Conservation (phyloP, 2,329 filamentous ascomycete species). For the Verticillium dahliae region DNA sequence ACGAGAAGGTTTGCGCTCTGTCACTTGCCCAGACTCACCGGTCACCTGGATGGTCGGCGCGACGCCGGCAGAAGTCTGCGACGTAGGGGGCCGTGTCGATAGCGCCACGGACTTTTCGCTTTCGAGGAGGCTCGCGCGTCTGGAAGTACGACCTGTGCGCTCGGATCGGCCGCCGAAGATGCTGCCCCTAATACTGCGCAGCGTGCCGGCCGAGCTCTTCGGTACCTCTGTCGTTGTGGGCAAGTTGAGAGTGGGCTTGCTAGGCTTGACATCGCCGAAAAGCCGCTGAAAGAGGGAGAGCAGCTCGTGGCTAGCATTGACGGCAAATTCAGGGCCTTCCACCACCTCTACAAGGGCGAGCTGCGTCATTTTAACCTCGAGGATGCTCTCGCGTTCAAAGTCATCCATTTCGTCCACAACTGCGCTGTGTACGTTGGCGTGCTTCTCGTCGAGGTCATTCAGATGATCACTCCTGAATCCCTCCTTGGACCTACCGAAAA, state of each 20-base stretch:
- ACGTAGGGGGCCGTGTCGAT: slow-evolving; percentile 27
- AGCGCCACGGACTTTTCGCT: slow-evolving; percentile 27
- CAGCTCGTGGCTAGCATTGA: slow-evolving; percentile 83
- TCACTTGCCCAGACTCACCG: slow-evolving; percentile 47
- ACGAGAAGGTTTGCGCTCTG: slow-evolving; percentile 25
- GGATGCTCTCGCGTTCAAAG: slow-evolving; percentile 75
- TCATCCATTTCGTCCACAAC: slow-evolving; percentile 75
- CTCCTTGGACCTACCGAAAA: slow-evolving; percentile 59
- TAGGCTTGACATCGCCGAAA: slow-evolving; percentile 51
- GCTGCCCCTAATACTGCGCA: slow-evolving; percentile 64
- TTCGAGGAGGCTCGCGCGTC: slow-evolving; percentile 25
- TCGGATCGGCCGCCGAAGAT: slow-evolving; percentile 61
- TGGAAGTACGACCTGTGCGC: slow-evolving; percentile 12
- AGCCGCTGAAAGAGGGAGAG: slow-evolving; percentile 74
- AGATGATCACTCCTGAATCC: slow-evolving; percentile 61
- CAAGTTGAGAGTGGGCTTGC: slow-evolving; percentile 4
- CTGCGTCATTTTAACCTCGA: slow-evolving; percentile 97
- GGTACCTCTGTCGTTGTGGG: slow-evolving; percentile 48
- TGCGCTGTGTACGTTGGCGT: slow-evolving; percentile 28
- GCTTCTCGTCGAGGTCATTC: slow-evolving; percentile 36
- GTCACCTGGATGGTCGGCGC: slow-evolving; percentile 74
- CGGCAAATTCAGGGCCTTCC: slow-evolving; percentile 77
- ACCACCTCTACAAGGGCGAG: slow-evolving; percentile 74
- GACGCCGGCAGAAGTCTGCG: slow-evolving; percentile 32
- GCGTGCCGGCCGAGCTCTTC: slow-evolving; percentile 64